Evolutionary conservation across 495 filamentous ascomycete genomes (phyloP), one percentile per base, ranked within the genome.

Genomic region (Penicillium parvum): DNA sequence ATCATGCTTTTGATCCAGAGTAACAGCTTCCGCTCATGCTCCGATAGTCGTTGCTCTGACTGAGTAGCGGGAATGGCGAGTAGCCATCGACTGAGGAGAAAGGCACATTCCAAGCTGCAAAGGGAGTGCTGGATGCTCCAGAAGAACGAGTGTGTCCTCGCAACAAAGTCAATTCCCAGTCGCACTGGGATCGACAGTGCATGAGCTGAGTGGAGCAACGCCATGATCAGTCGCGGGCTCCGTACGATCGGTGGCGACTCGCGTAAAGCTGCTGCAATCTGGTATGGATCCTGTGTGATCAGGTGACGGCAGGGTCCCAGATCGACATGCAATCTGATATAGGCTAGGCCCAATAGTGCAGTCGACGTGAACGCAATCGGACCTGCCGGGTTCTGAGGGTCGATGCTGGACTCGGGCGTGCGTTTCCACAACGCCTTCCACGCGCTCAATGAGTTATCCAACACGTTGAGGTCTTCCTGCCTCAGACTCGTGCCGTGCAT

Each of bases 1-100:
- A 88, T 73, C 78, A 88, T 84, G 50, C 77, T 81, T 38, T 82
- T 78, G 26, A 88, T 73, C 71, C 77, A 84, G 28, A 79, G 63
- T 15, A 85, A 73, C 7, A 87, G 67, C 45, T 78, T 79, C 37
- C 69, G 69, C 57, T 88, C 84, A 39, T 88, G 69, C 18, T 72
- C 71, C 1, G 69, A 71, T 15, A 74, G 48, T 27, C 65, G 57
- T 35, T 72, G 71, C 27, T 73, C 68, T 4, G 66, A 55, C 34
- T 71, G 68, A 0, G 70, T 71, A 6, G 60, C 47, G 10, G 74
- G 73, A 15, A 77, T 69, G 7, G 63, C 60, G 9, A 73, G 68
- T 9, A 79, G 55, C 76, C 76, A 80, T 32, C 73, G 65, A 39
- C 69, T 76, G 3, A 78, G 59, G 12, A 77, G 60, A 30, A 76